phyloP scores from a whole-genome alignment of 1,284 basidiomycete genomes.

The Pascua guehoae region DNA sequence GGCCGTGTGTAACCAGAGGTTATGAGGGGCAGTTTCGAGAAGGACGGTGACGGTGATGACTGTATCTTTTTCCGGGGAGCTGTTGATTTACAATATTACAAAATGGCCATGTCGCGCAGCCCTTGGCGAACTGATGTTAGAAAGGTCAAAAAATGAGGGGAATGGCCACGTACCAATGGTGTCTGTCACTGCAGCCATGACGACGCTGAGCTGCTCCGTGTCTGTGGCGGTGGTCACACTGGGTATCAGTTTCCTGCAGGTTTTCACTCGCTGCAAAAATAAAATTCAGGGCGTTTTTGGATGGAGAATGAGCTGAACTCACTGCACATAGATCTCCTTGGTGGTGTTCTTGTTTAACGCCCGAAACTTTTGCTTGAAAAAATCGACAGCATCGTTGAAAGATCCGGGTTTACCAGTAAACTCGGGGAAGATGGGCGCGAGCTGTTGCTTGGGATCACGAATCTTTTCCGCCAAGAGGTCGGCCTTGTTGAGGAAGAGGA shows the following conservation, averaged over 20 bases:
- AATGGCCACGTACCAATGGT: slow-evolving; percentile 18
- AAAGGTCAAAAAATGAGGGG: not conserved
- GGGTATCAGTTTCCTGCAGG: slow-evolving; percentile 2
- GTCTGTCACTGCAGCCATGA: slow-evolving; percentile 72
- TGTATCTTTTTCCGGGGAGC: too few relatives aligned
- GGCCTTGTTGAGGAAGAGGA: slow-evolving; percentile 86
- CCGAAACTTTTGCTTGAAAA: slow-evolving; percentile 83
- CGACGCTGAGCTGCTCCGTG: slow-evolving; percentile 81
- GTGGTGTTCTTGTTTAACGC: slow-evolving; percentile 74
- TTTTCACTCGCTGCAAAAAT: not conserved
- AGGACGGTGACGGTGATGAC: too few relatives aligned
- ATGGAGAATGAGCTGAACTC: slow-evolving; percentile 47
- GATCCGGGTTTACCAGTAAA: slow-evolving; percentile 58
- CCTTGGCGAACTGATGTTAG: slow-evolving; percentile 16
- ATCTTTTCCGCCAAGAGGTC: slow-evolving; percentile 86
- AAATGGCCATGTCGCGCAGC: slow-evolving; percentile 21
- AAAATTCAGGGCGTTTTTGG: slow-evolving; percentile 12
- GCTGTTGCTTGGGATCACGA: slow-evolving; percentile 62
- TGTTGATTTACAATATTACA: not conserved
- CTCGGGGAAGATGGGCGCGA: slow-evolving; percentile 77
- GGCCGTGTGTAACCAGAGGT: too few relatives aligned
- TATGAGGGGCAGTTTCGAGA: too few relatives aligned
- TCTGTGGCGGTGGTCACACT: slow-evolving; percentile 92
- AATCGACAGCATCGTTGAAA: slow-evolving; percentile 55
- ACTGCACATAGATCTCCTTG: slow-evolving; percentile 92